phyloP scores from a whole-genome alignment of 2,329 filamentous ascomycete species.

The Hypoxylon sp. region DNA sequence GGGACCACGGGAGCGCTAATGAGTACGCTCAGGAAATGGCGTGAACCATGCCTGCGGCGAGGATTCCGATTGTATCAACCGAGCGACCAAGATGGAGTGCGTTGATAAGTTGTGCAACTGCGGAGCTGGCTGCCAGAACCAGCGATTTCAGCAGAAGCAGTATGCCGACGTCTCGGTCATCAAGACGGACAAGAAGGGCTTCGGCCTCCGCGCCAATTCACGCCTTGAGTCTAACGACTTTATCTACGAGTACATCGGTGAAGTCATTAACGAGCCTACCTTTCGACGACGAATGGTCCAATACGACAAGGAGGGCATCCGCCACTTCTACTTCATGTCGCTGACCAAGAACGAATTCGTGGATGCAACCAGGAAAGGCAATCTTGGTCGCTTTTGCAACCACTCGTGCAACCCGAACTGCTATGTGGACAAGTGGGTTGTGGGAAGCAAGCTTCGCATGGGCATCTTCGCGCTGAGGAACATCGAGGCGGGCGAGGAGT shows the following conservation, averaged over 20 bases:
- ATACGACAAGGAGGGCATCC: conserved; percentile 96
- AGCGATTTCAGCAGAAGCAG: conserved; percentile 89
- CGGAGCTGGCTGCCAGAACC: conserved; percentile 87
- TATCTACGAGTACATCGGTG: conserved; percentile 97
- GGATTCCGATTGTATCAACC: conserved; percentile 98
- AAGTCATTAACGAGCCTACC: conserved; percentile 92
- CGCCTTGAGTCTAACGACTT: conserved; percentile 86
- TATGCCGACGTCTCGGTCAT: conserved; percentile 94
- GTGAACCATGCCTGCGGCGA: conserved; percentile 89
- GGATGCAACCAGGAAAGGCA: conserved; percentile 95
- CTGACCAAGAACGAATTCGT: conserved; percentile 96
- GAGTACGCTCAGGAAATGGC: conserved; percentile 58
- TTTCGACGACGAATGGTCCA: conserved; percentile 91
- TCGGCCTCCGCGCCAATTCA: conserved; percentile 82
- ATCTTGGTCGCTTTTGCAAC: conserved; percentile 96
- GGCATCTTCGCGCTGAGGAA: conserved; percentile 92
- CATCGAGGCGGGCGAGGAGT: conserved; percentile 87
- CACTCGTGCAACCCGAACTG: conserved; percentile 99
- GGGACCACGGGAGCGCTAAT: conserved; percentile 35
- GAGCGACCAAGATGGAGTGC: conserved; percentile 97
- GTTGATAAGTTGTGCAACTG: conserved; percentile 83
- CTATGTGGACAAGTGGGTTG: conserved; percentile 99
- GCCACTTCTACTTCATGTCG: conserved; percentile 99
- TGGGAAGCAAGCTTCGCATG: conserved; percentile 97
- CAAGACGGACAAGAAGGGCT: conserved; percentile 98